Conservation (phyloP, 2,329 filamentous ascomycete genomes). For the Fusarium multiceps region DNA sequence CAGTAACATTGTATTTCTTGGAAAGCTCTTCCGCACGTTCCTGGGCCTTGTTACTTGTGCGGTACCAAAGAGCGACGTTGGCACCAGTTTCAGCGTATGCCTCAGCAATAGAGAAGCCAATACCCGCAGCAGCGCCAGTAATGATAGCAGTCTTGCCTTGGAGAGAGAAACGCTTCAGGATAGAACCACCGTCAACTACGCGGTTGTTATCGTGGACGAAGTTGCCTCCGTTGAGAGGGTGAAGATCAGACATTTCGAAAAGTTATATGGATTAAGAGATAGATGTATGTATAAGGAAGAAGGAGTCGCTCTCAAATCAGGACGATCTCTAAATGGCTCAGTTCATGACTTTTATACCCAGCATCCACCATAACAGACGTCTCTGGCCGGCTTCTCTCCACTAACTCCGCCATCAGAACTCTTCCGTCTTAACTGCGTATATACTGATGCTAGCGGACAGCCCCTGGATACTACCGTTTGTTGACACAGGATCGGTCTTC, state of each 20-base stretch:
- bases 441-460: not conserved
- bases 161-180: conserved; percentile 65
- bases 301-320: not conserved
- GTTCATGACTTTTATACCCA: conserved; percentile 13
- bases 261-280: not conserved
- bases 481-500: not conserved
- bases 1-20: conserved; percentile 71
- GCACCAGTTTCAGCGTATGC: conserved; percentile 74
- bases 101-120: conserved; percentile 71
- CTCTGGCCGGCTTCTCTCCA: conserved; percentile 4
- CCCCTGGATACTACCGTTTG: not conserved
- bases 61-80: conserved; percentile 76
- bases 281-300: not conserved
- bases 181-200: conserved; percentile 40
- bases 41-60: conserved; percentile 69
- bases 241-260: conserved; percentile 35
- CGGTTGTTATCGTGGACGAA: conserved; percentile 42
- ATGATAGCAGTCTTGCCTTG: conserved; percentile 75
- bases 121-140: conserved; percentile 71
- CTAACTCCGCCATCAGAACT: conserved; percentile 13
- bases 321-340: conserved; percentile 5
- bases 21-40: conserved; percentile 70
- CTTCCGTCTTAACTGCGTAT: not conserved
- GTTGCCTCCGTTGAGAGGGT: conserved; percentile 43
- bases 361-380: not conserved